Percentiles rank a stretch among this genome's conserved stretches.
Conservation (phyloP, 352 stramenopile genomes). For the Globisporangium nunn region DNA sequence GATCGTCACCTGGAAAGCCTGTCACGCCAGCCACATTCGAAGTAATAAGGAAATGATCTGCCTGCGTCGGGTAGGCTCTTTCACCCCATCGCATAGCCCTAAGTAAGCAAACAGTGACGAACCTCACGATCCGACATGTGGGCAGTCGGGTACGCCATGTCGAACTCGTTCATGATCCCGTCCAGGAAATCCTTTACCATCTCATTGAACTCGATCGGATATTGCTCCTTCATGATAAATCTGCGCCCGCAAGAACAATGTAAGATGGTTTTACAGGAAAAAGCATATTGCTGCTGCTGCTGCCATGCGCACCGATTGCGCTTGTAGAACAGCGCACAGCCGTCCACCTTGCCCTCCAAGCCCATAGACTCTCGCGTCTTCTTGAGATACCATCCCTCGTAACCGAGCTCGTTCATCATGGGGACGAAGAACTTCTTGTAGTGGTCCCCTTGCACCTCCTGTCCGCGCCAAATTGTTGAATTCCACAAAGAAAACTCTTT, state of each 20-base stretch:
- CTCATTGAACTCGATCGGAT: conserved; percentile 97
- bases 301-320: conserved; percentile 60
- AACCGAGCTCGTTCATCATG: conserved; percentile 92
- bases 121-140: conserved; percentile 58
- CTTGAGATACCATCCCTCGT: conserved; percentile 97
- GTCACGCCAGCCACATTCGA: neutral
- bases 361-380: conserved; percentile 98
- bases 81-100: too few relatives aligned
- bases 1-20: conserved; percentile 37
- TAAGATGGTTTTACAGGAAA: neutral
- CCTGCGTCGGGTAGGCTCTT: neutral
- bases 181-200: conserved; percentile 67
- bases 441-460: conserved; percentile 98
- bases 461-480: conserved; percentile 6
- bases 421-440: conserved; percentile 97
- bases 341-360: conserved; percentile 95
- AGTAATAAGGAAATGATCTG: neutral
- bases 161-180: conserved; percentile 66
- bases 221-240: conserved; percentile 87
- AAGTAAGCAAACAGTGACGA: neutral
- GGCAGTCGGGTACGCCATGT: conserved; percentile 64
- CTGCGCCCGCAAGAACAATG: conserved; percentile 8
- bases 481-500: too few relatives aligned
- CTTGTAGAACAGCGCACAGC: conserved; percentile 98
- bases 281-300: neutral